Base-by-base conservation (phyloP, 176 grass and related monocot genomes). In the Hordeum marinum region DNA sequence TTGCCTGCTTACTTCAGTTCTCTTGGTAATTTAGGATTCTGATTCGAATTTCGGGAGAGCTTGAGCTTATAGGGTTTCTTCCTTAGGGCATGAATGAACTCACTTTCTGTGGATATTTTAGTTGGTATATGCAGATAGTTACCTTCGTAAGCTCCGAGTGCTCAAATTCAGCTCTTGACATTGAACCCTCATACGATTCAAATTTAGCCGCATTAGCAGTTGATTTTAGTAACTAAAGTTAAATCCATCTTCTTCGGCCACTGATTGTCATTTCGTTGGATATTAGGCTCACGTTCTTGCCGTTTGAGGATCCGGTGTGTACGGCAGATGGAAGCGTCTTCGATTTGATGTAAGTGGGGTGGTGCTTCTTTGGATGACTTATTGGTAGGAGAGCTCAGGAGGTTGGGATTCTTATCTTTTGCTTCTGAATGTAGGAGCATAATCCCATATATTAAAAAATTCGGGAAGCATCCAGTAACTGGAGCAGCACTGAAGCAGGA, bases 301-400 rank as follows among this genome's bases (percentile, higher is more conserved):
- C 96, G 59, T 98, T 98, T 83, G 93, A 92, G 84, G 96, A 98
- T 83, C 87, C 96, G 37, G 96, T 95, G 37, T 95, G 96, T 52
- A 94, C 96, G 0, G 80, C 83, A 7, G 91, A 98, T 87, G 96
- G 96, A 67, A 94, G 90, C 37, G 82, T 98, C 81, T 98, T 98
- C 8, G 96, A 98, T 85, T 83, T 98, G 71, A 92, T 98, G 96
- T 98, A 64, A 93, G 91, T 87, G 34, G 11, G 45, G 25, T 21
- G 8, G 20, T 80, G 9, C 69, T 57, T 75, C 35, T 63, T 65
- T 75, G 57, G 4, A 69, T 78, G 31, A 26, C 61, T 76, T 43
- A 77, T 66, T 80, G 31, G 2, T 64, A 5, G 21, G 25, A 72
- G 5, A 27, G 15, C 2, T 42, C 14, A 74, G 46, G 72, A 12